Conservation (phyloP, 805 yeast genomes). For the Kregervanrija fluxuum region DNA sequence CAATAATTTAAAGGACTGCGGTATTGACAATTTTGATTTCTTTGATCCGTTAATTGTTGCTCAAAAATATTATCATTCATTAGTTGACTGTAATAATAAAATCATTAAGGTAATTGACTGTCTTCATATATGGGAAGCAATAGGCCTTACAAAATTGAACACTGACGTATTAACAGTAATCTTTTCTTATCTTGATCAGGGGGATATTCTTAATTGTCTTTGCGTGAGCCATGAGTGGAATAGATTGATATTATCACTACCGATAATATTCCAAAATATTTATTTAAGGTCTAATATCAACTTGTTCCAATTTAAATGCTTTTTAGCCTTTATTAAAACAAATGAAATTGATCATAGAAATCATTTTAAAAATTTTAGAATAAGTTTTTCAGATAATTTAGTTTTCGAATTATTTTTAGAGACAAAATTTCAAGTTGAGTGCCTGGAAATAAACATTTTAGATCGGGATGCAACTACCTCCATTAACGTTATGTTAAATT, state of each 20-base stretch:
- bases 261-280: background rate
- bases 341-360: too few species aligned
- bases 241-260: background rate
- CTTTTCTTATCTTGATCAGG: background rate
- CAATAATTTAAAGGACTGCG: too few species aligned
- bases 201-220: background rate
- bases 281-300: background rate
- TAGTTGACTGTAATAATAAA: too few species aligned
- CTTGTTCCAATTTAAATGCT: background rate
- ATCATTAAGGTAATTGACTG: too few species aligned
- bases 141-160: too few species aligned
- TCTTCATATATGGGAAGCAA: too few species aligned
- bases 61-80: too few species aligned
- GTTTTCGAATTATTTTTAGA: background rate
- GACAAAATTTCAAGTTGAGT: constrained; percentile 5
- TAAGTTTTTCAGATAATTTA: background rate
- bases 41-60: too few species aligned
- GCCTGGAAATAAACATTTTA: background rate
- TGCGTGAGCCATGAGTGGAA: constrained; percentile 1
- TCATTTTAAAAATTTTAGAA: too few species aligned
- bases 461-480: too few species aligned
- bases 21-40: too few species aligned
- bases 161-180: background rate
- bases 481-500: too few species aligned
- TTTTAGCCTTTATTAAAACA: background rate